Conservation (phyloP, 2,329 filamentous ascomycete species). For the Diaporthe amygdali region DNA sequence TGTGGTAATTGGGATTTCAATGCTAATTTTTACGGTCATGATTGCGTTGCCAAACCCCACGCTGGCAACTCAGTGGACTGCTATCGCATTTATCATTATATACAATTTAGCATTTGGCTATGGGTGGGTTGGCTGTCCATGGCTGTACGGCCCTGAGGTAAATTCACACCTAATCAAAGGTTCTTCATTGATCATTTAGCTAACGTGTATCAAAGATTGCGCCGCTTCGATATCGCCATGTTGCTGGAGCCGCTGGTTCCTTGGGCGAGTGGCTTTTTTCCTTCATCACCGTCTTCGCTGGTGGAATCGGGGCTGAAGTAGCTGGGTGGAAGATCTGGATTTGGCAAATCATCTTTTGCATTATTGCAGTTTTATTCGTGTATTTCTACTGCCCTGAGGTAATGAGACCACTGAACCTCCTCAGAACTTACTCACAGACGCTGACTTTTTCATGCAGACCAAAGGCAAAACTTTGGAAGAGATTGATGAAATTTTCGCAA, state of each 20-base stretch:
- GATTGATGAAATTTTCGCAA: not conserved
- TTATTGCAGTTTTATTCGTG: not conserved
- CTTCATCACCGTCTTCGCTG: not conserved
- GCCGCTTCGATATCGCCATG: not conserved
- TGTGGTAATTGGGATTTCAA: not conserved
- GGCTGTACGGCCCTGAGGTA: not conserved
- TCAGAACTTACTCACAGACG: fast-evolving
- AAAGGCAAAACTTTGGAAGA: not conserved
- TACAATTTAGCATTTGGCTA: not conserved
- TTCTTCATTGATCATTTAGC: not conserved
- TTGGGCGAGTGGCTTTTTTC: not conserved
- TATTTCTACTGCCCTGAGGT: conserved; percentile 1
- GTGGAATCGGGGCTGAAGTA: not conserved
- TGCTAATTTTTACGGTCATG: not conserved
- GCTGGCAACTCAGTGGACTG: not conserved
- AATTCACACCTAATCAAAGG: fast-evolving
- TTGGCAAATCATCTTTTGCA: not conserved
- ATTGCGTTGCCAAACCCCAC: not conserved
- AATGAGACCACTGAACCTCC: not conserved
- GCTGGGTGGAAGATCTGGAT: not conserved
- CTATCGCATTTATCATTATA: not conserved
- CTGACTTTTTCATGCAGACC: not conserved
- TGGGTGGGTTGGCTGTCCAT: not conserved
- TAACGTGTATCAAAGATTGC: not conserved
- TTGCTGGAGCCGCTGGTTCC: not conserved